A percentile compares a stretch with the other conserved stretches of the same genome.
phyloP scores from a whole-genome alignment of 108 stramenopile species.

The Cylindrotheca fusiformis region DNA sequence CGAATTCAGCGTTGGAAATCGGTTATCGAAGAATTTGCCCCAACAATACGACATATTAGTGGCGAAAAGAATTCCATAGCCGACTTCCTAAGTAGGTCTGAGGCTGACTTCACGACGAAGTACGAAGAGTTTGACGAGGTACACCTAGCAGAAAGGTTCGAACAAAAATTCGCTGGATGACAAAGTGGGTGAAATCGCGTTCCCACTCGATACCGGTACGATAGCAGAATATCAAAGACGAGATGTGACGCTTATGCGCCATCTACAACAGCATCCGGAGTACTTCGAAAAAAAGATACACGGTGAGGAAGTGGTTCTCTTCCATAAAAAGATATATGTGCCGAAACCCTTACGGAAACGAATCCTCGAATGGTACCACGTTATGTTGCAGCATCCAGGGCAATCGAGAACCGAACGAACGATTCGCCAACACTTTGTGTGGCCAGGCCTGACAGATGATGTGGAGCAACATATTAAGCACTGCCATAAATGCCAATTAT shows the following conservation, averaged over 20 bases:
- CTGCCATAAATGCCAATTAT: conserved; percentile 24
- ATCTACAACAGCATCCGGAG: no score
- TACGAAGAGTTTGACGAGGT: no score
- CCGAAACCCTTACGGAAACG: conserved; percentile 1
- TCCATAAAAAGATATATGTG: not conserved
- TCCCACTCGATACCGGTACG: no score
- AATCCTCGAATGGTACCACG: conserved; percentile 23
- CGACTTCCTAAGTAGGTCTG: no score
- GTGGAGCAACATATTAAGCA: conserved; percentile 20
- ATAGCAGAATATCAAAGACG: no score
- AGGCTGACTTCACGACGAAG: no score
- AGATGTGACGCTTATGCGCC: no score
- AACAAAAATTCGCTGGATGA: no score
- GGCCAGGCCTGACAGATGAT: conserved; percentile 25
- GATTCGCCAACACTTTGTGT: conserved; percentile 13
- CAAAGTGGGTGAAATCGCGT: no score
- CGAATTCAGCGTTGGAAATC: conserved; percentile 40
- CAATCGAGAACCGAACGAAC: conserved; percentile 16
- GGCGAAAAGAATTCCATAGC: conserved; percentile 38
- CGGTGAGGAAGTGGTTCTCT: no score
- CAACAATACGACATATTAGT: conserved; percentile 25
- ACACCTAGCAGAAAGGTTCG: no score
- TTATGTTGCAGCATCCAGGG: conserved; percentile 24
- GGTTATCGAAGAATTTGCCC: conserved; percentile 38
- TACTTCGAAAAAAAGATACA: no score